Evolutionary conservation across 2,329 filamentous ascomycete genomes (phyloP), one percentile per base, ranked within the genome.

Genomic region (Botrytis sinoallii): DNA sequence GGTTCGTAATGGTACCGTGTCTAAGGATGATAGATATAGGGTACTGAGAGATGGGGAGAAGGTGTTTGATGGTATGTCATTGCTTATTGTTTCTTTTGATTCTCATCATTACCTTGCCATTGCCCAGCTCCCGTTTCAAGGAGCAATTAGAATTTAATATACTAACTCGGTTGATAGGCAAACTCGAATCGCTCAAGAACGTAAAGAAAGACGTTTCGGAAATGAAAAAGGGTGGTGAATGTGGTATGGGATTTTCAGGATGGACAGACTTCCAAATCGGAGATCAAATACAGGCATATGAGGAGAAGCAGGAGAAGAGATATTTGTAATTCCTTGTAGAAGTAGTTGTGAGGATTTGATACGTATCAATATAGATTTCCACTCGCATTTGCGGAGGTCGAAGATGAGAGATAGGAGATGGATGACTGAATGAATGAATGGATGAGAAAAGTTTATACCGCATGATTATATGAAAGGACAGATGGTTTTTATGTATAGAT

Each of bases 171-270:
- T 76, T 79, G 72, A 72, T 60, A 97, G 95, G 95, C 77, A 87
- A 87, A 70, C 88, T 98, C 61, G 87, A 89, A 29, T 93, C 93
- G 1, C 89, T 99, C 74, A 98, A 96, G 84, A 93, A 97, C 79
- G 90, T 92, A 82, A 98, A 98, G 87, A 97, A 97, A 82, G 93
- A 98, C 77, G 93, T 96, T 44, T 85, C 86, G 64, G 93, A 97
- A 80, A 96, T 97, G 90, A 90, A 90, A 79, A 98, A 97, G 84
- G 95, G 94, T 74, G 89, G 88, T n/a, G 96, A 99, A 83, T 99
- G 96, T 79, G 96, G 96, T 77, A 91, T 99, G 77, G 90, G 89
- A 70, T 95, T 99, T 79, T 90, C 92, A 4, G 88, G 86, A 46
- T 99, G 94, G 90, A 86, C 92, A 66, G 92, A 90, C 35, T 92